Conservation (phyloP, 1,284 basidiomycete species). For the Malassezia globosa region DNA sequence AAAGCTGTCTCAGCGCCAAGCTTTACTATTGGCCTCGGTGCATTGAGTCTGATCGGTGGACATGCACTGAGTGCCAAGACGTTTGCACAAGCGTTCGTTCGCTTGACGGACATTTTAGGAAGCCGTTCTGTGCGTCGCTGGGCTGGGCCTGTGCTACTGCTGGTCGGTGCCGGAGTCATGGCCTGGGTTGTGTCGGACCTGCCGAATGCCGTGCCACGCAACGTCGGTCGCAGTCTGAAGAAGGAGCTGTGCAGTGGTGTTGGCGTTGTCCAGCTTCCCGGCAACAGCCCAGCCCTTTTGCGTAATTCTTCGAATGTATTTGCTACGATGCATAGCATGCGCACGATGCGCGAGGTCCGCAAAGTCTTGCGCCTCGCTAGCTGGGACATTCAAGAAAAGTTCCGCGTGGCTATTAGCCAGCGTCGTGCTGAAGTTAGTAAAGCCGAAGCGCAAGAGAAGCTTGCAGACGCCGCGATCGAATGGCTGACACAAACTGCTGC, state of each 20-base stretch:
- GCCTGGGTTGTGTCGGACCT: constrained; percentile 79
- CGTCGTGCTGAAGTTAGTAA: constrained; percentile 51
- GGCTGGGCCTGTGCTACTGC: constrained; percentile 73
- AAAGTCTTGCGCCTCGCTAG: constrained; percentile 86
- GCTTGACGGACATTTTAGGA: constrained; percentile 57
- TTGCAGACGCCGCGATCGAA: constrained; percentile 25
- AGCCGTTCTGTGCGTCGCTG: constrained; percentile 74
- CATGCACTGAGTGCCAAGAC: constrained; percentile 58
- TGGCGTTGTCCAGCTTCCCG: constrained; percentile 3
- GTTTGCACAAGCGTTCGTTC: constrained; percentile 35
- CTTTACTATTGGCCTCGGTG: constrained; percentile 52
- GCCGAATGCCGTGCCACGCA: constrained; percentile 79
- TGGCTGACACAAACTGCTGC: constrained; percentile 30
- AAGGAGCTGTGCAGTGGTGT: constrained; percentile 21
- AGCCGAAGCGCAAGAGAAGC: constrained; percentile 35
- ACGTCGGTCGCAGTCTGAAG: constrained; percentile 48
- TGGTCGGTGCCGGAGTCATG: constrained; percentile 60
- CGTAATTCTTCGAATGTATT: constrained; percentile 49
- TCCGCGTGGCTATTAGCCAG: constrained; percentile 68
- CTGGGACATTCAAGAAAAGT: constrained; percentile 79
- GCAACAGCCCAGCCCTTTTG: constrained; percentile 2
- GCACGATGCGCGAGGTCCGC: constrained; percentile 74
- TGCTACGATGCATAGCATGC: constrained; percentile 59
- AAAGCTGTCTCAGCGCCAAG: constrained; percentile 23
- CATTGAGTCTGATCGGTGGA: constrained; percentile 73